These are phyloP conservation scores for Nannizziopsis barbatae DNA, from an alignment of 2,329 filamentous ascomycete genomes.

Conservation along the genomic window DNA sequence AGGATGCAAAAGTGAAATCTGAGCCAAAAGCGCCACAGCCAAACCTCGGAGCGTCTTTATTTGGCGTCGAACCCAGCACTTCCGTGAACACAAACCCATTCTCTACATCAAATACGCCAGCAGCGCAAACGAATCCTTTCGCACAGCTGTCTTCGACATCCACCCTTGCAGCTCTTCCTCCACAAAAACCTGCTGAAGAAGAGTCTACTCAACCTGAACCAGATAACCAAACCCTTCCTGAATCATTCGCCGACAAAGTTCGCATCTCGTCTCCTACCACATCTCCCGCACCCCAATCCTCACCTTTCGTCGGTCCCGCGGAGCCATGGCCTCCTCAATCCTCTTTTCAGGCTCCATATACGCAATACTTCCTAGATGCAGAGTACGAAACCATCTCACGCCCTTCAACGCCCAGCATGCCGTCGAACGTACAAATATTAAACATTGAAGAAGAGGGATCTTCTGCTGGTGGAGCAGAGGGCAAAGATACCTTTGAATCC, in stretches of 20 bases:
- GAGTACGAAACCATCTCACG: slow-evolving; percentile 76
- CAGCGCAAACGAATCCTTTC: slow-evolving; percentile 48
- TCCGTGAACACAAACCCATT: slow-evolving; percentile 45
- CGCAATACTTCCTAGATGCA: slow-evolving; percentile 71
- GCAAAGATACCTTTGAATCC: slow-evolving; percentile 65
- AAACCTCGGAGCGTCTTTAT: slow-evolving; percentile 49
- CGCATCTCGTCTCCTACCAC: slow-evolving; percentile 38
- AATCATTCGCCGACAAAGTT: slow-evolving; percentile 64
- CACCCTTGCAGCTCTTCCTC: slow-evolving; percentile 35
- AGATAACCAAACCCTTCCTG: slow-evolving; percentile 51
- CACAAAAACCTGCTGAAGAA: slow-evolving; percentile 27
- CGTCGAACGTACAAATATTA: slow-evolving; percentile 37
- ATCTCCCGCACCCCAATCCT: slow-evolving; percentile 12
- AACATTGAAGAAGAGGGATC: slow-evolving; percentile 27
- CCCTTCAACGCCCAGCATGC: slow-evolving; percentile 40
- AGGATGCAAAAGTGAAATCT: slow-evolving; percentile 14
- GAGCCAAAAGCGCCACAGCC: slow-evolving; percentile 19
- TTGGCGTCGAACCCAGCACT: slow-evolving; percentile 40
- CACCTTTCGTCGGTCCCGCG: slow-evolving; percentile 24
- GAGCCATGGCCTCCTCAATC: slow-evolving; percentile 66
- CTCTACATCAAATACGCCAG: slow-evolving; percentile 31
- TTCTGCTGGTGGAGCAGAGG: slow-evolving; percentile 28
- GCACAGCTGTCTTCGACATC: slow-evolving; percentile 37
- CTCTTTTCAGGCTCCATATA: slow-evolving; percentile 59
- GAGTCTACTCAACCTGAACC: slow-evolving; percentile 23